Base-by-base conservation (phyloP, 2,329 filamentous ascomycete genomes). In the Trichophyton schoenleinii region DNA sequence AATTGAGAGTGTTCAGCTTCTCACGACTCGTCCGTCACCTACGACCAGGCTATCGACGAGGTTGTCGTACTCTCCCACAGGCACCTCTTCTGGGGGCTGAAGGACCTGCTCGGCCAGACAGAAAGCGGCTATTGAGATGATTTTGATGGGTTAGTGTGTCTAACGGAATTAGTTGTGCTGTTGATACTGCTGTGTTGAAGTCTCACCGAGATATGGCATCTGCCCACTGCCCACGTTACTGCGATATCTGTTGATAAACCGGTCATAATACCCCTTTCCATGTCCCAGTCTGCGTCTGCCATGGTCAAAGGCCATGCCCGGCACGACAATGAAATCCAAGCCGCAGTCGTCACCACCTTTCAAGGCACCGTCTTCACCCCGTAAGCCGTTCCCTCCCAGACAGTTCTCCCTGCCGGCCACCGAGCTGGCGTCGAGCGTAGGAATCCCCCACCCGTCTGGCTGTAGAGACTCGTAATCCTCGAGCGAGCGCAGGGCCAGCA, bases 251-350 rank as follows among this genome's bases (percentile, higher is more conserved):
- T 87, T 83, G 70, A 99, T 77, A 74, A 96, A 99, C 73, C 86
- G 88, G 77, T 99, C 94, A 79, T 99, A 99, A 77, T 95, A 99
- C 36, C 94, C 94, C 74, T 90, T 95, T 61, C 94, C 94, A 74
- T 99, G 94, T 46, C 94, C 94, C 20, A 97, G 81, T 67, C 94
- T 83, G 66, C 87, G 83, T 63, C 94, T 81, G 11, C 77, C 77
- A 2, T 79, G 79, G 72, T 96, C 91, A 74, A 99, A 99, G 2
- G 90, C 92, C 69, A 99, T 88, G 11, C 91, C 94, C 0, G 94
- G 94, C 79, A 97, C 83, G 31, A 99, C 80, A 65, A 99, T 88
- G 66, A 99, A 74, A 72, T 99, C 92, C 48, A 99, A 78, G 7
- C 81, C 81, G 34, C 70, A 61, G 66, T 70, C 62, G 60, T 69